These are phyloP conservation scores for Acanthamoeba polyphaga DNA, from an alignment of 208 protist genomes.

Conservation along the genomic window DNA sequence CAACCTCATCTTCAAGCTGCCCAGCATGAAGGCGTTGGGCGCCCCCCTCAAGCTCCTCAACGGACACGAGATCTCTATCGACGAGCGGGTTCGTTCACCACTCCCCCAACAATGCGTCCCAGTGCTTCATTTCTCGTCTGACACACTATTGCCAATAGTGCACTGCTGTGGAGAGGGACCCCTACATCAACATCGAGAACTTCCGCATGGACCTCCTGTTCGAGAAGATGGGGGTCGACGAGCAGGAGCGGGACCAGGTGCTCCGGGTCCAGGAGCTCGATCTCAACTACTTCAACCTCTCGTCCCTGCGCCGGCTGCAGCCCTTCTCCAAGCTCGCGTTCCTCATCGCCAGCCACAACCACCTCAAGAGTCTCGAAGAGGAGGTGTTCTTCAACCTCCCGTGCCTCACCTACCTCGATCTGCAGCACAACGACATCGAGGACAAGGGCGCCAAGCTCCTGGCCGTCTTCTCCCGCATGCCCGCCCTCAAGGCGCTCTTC, in stretches of 20 bases:
- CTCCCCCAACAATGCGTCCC: neutral
- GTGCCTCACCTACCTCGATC: conserved; percentile 36
- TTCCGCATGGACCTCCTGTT: conserved; percentile 69
- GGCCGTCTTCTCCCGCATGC: conserved; percentile 41
- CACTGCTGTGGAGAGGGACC: neutral
- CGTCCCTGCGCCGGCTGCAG: conserved; percentile 2
- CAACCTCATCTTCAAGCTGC: conserved; percentile 44
- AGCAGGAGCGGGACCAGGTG: neutral
- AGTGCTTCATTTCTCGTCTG: too few relatives aligned
- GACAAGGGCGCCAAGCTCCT: conserved; percentile 67
- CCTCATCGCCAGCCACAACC: conserved; percentile 58
- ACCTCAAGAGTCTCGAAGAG: conserved; percentile 53
- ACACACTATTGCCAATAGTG: neutral
- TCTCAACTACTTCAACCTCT: conserved; percentile 39
- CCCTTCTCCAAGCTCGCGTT: conserved; percentile 24
- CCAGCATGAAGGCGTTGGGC: neutral
- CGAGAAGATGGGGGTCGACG: conserved; percentile 10
- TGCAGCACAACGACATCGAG: conserved; percentile 58
- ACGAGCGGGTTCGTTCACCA: conserved; percentile 23
- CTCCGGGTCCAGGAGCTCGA: neutral
- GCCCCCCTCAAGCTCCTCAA: conserved; percentile 61
- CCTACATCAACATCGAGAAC: conserved; percentile 19
- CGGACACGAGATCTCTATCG: conserved; percentile 17
- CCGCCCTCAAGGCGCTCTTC: conserved; percentile 54
- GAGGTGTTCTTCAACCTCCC: conserved; percentile 62